Evolutionary conservation across 169 alveolate species (phyloP), one percentile per base, ranked within the genome.

Genomic region (Cryptosporidium parvum): DNA sequence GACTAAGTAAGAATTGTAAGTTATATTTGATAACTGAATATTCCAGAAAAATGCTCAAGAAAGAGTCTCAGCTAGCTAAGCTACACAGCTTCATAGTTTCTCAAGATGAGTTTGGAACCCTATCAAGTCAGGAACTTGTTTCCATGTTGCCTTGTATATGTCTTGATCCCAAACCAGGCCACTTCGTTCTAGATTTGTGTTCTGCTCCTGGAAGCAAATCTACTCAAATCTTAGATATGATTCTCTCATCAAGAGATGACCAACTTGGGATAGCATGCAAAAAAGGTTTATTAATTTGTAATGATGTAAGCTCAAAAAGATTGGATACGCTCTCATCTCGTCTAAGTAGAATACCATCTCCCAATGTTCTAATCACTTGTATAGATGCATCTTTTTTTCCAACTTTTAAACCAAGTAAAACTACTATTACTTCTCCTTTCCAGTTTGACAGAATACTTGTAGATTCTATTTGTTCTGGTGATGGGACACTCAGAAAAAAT

Each of bases 391-490:
- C 86, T 5, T 73, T 53, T 18, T 53, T 73, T 37, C 86, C 86
- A 6, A 92, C 91, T 44, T 94, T 94, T 75, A 96, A 97, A 21
- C 33, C 45, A 8, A 51, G 85, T 3, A 85, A 92, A 4, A 71
- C 70, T 35, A 86, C 85, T 69, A 67, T 21, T 18, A 62, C 61
- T 56, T 35, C 71, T 35, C 86, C 86, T 59, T 94, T 95, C 42
- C 93, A 91, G 56, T 96, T 96, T 58, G 98, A 97, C 87, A 94
- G 97, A 23, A 94, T 96, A 16, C 92, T 97, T 52, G 97, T 98
- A 91, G 99, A 98, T 86, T 98, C 97, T 1, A 99, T 99, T 18
- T 98, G 99, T 89, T 94, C 99, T 70, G 97, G 99, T 4, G 99
- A 98, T 89, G 99, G 99, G 21, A 98, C 99, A 5, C 89, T 97